Conservation (phyloP, 495 filamentous ascomycete species). For the Xylaria intraflava region DNA sequence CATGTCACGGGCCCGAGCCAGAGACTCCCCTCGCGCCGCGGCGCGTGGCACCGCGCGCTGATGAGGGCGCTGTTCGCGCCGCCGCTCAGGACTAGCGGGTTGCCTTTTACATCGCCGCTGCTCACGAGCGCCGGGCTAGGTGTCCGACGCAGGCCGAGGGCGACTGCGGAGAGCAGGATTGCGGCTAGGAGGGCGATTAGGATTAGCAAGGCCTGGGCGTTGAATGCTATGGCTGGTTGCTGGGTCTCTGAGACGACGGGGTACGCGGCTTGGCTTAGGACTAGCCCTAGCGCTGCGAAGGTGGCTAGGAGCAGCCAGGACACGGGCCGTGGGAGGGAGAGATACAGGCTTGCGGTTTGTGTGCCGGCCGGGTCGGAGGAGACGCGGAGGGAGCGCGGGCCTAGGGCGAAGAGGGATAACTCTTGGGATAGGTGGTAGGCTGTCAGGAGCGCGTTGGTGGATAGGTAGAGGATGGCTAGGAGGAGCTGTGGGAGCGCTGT, state of each 20-base stretch:
- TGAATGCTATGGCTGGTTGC: constrained; percentile 24
- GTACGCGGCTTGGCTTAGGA: constrained; percentile 32
- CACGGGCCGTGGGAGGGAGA: constrained; percentile 34
- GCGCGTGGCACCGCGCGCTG: constrained; percentile 34
- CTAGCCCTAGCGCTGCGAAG: constrained; percentile 33
- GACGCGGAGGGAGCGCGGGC: constrained; percentile 30
- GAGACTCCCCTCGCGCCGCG: constrained; percentile 13
- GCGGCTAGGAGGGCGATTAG: constrained; percentile 29
- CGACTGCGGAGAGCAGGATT: constrained; percentile 24
- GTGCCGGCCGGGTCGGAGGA: constrained; percentile 25
- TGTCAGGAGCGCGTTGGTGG: constrained; percentile 33
- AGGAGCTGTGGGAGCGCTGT: constrained; percentile 35
- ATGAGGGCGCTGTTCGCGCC: constrained; percentile 39
- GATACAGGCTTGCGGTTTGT: constrained; percentile 33
- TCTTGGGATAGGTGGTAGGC: constrained; percentile 39
- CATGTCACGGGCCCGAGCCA: constrained; percentile 29
- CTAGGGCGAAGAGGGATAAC: constrained; percentile 31
- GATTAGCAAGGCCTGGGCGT: constrained; percentile 28
- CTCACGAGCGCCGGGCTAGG: constrained; percentile 18
- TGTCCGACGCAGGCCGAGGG: constrained; percentile 28
- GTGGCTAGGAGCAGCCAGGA: constrained; percentile 31
- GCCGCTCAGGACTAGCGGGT: constrained; percentile 34
- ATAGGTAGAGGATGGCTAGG: constrained; percentile 35
- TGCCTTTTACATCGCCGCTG: constrained; percentile 28
- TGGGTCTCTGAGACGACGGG: constrained; percentile 13